Conservation (phyloP, 371 early-diverging fungal genomes). For the Mortierella sp. region DNA sequence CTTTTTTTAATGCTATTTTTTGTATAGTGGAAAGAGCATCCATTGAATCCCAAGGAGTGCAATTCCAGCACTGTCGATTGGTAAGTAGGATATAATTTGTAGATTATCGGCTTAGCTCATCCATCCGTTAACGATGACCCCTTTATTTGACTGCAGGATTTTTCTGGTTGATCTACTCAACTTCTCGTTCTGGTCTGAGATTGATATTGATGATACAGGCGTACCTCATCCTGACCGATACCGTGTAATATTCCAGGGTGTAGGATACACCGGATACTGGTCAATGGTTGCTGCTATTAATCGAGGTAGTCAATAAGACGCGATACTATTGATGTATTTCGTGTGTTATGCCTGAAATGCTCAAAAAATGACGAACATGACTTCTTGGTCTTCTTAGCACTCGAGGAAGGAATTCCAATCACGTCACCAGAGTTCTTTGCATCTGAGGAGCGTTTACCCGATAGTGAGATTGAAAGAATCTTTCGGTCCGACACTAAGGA, state of each 20-base stretch:
- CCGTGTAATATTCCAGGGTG: constrained; percentile 71
- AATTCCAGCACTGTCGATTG: constrained; percentile 74
- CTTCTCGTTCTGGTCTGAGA: constrained; percentile 91
- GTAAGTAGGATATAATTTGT: no score
- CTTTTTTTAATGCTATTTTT: neutral
- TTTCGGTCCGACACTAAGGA: constrained; percentile 78
- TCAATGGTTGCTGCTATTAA: constrained; percentile 86
- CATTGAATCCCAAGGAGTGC: constrained; percentile 75
- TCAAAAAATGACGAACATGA: neutral
- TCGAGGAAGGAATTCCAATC: constrained; percentile 73
- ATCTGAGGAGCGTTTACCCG: constrained; percentile 55
- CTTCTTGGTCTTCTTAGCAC: constrained; percentile 53
- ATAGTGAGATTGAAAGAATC: constrained; percentile 63
- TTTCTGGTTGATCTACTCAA: constrained; percentile 89
- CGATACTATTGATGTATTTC: no score
- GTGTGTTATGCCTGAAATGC: neutral
- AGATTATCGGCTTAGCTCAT: no score
- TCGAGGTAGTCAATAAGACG: constrained; percentile 62
- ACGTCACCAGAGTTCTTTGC: constrained; percentile 70
- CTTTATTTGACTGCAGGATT: constrained; percentile 64
- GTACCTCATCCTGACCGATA: constrained; percentile 69
- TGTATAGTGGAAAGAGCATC: constrained; percentile 76
- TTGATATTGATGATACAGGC: constrained; percentile 63
- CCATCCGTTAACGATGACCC: neutral
- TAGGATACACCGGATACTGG: constrained; percentile 89